Conservation (phyloP, 75 land plant genomes). For the Sequoia sempervirens region DNA sequence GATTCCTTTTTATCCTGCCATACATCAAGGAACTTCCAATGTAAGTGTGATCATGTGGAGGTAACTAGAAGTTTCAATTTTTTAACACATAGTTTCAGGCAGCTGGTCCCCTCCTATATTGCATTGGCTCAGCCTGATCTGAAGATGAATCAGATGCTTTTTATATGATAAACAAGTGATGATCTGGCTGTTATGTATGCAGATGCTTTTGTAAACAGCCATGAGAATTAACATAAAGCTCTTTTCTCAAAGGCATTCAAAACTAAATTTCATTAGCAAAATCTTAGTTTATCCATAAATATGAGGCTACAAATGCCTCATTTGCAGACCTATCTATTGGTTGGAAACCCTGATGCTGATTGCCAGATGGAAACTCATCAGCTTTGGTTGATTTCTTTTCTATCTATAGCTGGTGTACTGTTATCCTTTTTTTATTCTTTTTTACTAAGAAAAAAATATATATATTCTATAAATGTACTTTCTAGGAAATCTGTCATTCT, state of each 20-base stretch:
- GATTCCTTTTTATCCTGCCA: background rate
- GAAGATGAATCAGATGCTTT: background rate
- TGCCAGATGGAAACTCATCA: background rate
- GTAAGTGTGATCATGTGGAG: background rate
- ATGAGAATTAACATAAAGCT: background rate
- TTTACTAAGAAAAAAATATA: too few relatives aligned
- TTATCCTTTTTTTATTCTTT: too few relatives aligned
- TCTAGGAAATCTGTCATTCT: background rate
- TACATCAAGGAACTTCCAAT: background rate
- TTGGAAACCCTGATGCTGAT: background rate
- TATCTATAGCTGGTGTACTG: too few relatives aligned
- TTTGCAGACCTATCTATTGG: background rate
- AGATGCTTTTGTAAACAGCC: background rate
- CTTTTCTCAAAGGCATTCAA: background rate
- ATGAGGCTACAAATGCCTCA: background rate
- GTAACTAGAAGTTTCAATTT: background rate
- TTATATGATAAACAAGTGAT: background rate
- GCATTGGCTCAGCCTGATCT: background rate
- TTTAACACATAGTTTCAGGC: background rate
- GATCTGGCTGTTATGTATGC: background rate
- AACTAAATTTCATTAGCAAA: background rate
- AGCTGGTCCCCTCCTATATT: background rate
- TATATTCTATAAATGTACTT: background rate
- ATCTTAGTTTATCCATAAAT: background rate
- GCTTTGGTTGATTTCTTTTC: background rate